These are phyloP conservation scores for Micractinium conductrix DNA, from an alignment of 139 green algal genomes.

Conservation along the genomic window DNA sequence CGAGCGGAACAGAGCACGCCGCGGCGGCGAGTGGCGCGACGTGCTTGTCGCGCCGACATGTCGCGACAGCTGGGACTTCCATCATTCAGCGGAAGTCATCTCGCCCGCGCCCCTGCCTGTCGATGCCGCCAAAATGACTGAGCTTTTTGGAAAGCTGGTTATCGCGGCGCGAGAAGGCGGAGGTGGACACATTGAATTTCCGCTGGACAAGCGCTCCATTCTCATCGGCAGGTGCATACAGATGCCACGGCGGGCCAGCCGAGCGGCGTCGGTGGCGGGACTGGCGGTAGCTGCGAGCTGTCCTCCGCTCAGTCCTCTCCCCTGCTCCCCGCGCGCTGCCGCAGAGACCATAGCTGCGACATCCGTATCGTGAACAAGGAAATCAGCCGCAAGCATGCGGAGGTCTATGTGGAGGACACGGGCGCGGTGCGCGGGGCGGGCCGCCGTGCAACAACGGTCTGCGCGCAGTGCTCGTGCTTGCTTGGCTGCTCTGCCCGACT, in stretches of 20 bases:
- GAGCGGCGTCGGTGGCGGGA: no score
- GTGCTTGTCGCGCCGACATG: no score
- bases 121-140: no score
- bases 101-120: no score
- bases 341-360: slow-evolving; percentile 57
- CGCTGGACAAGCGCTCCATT: slow-evolving; percentile 42
- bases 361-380: slow-evolving; percentile 56
- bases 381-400: slow-evolving; percentile 53
- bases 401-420: slow-evolving; percentile 47
- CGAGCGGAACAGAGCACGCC: no score
- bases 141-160: slow-evolving; percentile 19
- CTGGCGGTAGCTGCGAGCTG: no score
- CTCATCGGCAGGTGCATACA: slow-evolving; percentile 45
- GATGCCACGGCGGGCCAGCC: not conserved
- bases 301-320: not conserved
- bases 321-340: not conserved
- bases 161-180: slow-evolving; percentile 46
- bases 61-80: no score
- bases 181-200: slow-evolving; percentile 44
- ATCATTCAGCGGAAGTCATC: no score
- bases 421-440: slow-evolving; percentile 22
- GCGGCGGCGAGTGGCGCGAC: no score
- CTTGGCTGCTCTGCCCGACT: not conserved
- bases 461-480: not conserved
- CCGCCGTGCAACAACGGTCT: not conserved